phyloP scores from a whole-genome alignment of 805 yeast species.

The Candida coleopterorum region DNA sequence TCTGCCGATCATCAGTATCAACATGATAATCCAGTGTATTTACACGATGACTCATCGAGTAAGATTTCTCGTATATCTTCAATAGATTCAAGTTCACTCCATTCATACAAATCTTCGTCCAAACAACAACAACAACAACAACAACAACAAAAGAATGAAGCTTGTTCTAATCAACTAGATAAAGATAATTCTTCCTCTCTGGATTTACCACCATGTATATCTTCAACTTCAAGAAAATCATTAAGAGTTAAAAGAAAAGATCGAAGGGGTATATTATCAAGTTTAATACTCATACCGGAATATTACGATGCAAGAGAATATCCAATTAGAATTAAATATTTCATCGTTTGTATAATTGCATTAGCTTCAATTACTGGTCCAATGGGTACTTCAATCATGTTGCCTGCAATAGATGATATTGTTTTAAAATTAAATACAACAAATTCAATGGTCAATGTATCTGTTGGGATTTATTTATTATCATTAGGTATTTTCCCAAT shows the following conservation, averaged over 20 bases:
- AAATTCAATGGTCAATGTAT: constrained; percentile 60
- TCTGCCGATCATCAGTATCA: constrained; percentile 2
- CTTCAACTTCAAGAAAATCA: constrained; percentile 6
- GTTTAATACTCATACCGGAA: constrained; percentile 58
- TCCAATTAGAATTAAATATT: constrained; percentile 43
- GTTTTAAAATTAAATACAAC: constrained; percentile 51
- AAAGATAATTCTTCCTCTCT: too few species aligned
- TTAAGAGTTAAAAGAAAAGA: constrained; percentile 21
- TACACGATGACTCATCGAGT: neutral
- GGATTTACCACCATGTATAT: too few species aligned
- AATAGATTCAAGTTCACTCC: neutral
- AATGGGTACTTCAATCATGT: constrained; percentile 80
- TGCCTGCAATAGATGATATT: constrained; percentile 70
- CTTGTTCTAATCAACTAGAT: neutral
- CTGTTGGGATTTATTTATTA: constrained; percentile 74
- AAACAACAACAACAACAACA: neutral
- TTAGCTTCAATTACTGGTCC: constrained; percentile 78
- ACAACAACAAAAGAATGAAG: neutral
- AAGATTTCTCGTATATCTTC: neutral
- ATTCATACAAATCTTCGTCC: constrained; percentile 4
- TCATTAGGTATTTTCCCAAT: constrained; percentile 76
- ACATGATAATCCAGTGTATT: neutral
- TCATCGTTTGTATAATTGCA: constrained; percentile 64
- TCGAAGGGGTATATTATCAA: constrained; percentile 57
- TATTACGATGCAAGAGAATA: constrained; percentile 67